Evolutionary conservation across 2,329 filamentous ascomycete species (phyloP), one percentile per base, ranked within the genome.

Genomic region (Scortechinia acanthostroma): DNA sequence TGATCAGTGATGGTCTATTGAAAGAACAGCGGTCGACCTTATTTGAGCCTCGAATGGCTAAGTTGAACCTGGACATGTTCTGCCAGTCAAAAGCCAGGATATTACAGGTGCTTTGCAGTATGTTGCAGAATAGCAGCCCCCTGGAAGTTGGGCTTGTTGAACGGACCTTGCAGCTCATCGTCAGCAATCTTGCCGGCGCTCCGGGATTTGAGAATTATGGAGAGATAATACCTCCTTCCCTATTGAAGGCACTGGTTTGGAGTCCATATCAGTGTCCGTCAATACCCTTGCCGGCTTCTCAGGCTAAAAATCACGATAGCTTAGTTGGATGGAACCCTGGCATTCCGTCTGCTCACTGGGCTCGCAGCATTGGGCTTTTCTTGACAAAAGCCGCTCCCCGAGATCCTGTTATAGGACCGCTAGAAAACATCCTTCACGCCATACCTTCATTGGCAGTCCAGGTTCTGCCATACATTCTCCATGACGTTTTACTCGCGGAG

Each of bases 381-480:
- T 66, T 95, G 48, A 78, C 75, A 25, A 71, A 69, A 35, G 76
- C 74, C 43, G 73, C 80, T 6, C 61, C 71, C 0, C 66, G 78
- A 16, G 83, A 88, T 48, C 76, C 84, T 14, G 70, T 95, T 2
- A 70, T 96, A 33, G 76, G 76, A 10, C 76, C 84, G 2, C 63
- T 97, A 20, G 69, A 76, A 2, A 76, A 77, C 3, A 74, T 93
- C 30, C 67, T 96, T 3, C 62, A 69, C 13, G 71, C 74, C 13
- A 77, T 91, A 21, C 73, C 77, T 33, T 76, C 77, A 0, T 81
- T 96, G 56, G 85, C 90, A 0, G 76, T 83, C 48, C 76, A 81
- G 35, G 71, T 88, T 0, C 83, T 97, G 43, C 90, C 91, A 0
- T 94, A 88, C 51, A 76, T 97, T 45, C 69, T 95, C 2, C 94